A percentile compares a stretch with the other conserved stretches of the same genome.
Conservation (phyloP, 331 rosid genomes). For the Dryas integrifolia region DNA sequence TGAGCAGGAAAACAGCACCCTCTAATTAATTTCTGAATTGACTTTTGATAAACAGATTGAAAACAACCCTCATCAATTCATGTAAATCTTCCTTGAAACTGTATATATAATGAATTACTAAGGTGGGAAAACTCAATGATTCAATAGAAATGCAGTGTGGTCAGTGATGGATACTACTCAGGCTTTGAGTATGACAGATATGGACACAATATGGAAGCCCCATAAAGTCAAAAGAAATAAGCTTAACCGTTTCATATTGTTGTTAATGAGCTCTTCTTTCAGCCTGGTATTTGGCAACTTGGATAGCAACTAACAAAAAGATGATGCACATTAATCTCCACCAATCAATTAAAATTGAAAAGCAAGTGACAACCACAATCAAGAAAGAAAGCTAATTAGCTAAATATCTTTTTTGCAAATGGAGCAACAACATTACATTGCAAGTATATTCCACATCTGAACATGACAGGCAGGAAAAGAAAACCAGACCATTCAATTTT, state of each 20-base stretch:
- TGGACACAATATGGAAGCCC: background rate
- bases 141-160: conserved; percentile 2
- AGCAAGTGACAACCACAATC: background rate
- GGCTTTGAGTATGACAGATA: background rate
- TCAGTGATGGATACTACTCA: background rate
- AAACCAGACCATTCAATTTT: conserved; percentile 19
- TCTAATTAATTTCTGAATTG: background rate
- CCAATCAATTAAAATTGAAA: background rate
- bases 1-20: background rate
- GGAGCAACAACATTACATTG: background rate
- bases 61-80: conserved; percentile 1
- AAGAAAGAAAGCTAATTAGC: background rate
- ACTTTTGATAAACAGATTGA: background rate
- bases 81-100: background rate
- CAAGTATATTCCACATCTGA: conserved; percentile 11
- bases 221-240: background rate
- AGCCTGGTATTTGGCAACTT: background rate
- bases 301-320: background rate
- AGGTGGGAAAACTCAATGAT: background rate
- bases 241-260: too few relatives aligned
- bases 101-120: background rate
- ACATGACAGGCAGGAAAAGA: background rate
- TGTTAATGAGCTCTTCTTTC: background rate
- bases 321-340: conserved; percentile 5
- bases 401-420: conserved; percentile 7